phyloP scores from a whole-genome alignment of 352 stramenopile species.

The Phytophthora pinifolia region DNA sequence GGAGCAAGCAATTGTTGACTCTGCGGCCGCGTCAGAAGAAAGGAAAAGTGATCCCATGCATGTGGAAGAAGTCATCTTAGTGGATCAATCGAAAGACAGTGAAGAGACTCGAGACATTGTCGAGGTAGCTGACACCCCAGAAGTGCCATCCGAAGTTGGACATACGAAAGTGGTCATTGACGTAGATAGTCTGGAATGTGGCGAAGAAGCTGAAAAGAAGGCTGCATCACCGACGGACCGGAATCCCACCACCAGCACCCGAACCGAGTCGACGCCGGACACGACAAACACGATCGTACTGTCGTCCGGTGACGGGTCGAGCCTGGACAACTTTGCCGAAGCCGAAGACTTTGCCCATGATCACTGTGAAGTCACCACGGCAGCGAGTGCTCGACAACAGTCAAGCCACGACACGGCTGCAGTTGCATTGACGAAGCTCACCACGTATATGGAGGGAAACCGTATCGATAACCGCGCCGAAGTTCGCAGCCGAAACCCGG shows the following conservation, averaged over 20 bases:
- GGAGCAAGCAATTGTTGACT: background rate
- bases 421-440: slow-evolving; percentile 21
- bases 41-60: slow-evolving; percentile 5
- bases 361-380: slow-evolving; percentile 6
- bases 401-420: slow-evolving; percentile 8
- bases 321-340: slow-evolving; percentile 1
- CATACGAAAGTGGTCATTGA: slow-evolving; percentile 24
- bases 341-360: slow-evolving; percentile 9
- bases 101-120: background rate
- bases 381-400: slow-evolving; percentile 5
- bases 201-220: slow-evolving; percentile 9
- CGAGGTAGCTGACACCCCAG: background rate
- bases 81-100: background rate
- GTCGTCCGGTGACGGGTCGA: background rate
- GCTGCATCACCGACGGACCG: background rate
- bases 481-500: slow-evolving; percentile 35
- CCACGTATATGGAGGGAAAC: slow-evolving; percentile 37
- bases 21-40: background rate
- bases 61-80: slow-evolving; percentile 1
- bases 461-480: slow-evolving; percentile 31
- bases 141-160: background rate
- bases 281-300: background rate
- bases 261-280: background rate
- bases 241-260: background rate
- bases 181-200: slow-evolving; percentile 8